Evolutionary conservation across 2,329 filamentous ascomycete species (phyloP), one percentile per base, ranked within the genome.

Genomic region (Sphaceloma murrayae): DNA sequence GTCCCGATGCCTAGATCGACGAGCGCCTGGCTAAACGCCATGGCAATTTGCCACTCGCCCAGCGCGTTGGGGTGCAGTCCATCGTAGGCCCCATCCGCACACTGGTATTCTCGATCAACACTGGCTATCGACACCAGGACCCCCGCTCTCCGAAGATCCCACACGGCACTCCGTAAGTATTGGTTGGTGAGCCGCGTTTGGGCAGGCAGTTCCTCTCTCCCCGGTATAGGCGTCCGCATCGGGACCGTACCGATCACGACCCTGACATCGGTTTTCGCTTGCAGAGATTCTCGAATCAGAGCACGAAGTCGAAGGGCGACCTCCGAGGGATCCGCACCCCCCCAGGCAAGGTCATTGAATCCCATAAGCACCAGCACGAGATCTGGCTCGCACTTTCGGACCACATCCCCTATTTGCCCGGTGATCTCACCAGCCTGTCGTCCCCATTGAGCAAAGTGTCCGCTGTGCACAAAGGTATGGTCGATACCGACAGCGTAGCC

Each of bases 1-100:
- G 9, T 10, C 24, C 39, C 13, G 5, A 43, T n/a, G 7, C 27
- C 26, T 16, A 33, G 24, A 0, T 53, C 36, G 18, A 55, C 30
- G 7, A 67, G 55, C 5, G 56, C 55, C 7, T 49, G 42, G 2
- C 59, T 56, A 51, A 68, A 69, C 7, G 64, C 65, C 32, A 57
- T 51, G 2, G 66, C 64, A 40, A 69, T 64, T 45, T 68, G 56
- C 48, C 56, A 66, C 38, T 69, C 66, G 11, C 65, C 66, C 1
- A 61, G 51, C 4, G 57, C 56, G 36, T 62, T 65, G 1, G 66
- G 66, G 44, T 70, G 66, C 6, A 69, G 50, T 7, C 66, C 66
- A 51, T 68, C 66, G 46, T 64, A 62, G 4, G 60, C 58, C 52
- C 46, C 44, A 49, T 39, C 5, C 19, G 34, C 51, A 49, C 46